These are phyloP conservation scores for Otatea glauca DNA, from an alignment of 176 grass and related monocot species.

Conservation along the genomic window DNA sequence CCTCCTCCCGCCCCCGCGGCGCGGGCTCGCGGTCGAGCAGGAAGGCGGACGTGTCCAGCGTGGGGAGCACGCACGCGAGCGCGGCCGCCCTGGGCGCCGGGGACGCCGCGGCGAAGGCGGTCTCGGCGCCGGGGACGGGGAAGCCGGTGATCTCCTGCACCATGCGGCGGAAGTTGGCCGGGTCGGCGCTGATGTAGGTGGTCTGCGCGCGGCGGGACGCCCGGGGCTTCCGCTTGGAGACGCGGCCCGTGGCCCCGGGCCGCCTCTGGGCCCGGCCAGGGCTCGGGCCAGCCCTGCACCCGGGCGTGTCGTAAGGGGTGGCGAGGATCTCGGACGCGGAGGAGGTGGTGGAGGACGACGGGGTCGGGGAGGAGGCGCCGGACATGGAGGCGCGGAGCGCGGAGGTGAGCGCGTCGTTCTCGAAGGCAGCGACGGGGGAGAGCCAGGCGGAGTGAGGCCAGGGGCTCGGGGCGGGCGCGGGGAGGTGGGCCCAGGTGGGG, in stretches of 20 bases:
- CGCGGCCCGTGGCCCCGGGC: slow-evolving; percentile 14
- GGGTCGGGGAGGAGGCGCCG: slow-evolving; percentile 5
- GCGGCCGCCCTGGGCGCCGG: background rate
- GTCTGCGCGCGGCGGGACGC: slow-evolving; percentile 44
- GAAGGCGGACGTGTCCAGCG: slow-evolving; percentile 65
- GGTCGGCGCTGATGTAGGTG: slow-evolving; percentile 57
- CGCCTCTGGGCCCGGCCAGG: background rate
- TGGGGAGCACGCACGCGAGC: slow-evolving; percentile 44
- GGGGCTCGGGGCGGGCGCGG: slow-evolving; percentile 7
- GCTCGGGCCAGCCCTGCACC: background rate
- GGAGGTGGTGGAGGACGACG: slow-evolving; percentile 44
- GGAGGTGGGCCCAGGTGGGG: slow-evolving; percentile 39
- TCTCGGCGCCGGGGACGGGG: background rate
- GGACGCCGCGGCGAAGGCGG: background rate
- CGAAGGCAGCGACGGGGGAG: slow-evolving; percentile 36
- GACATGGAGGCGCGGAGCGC: slow-evolving; percentile 43
- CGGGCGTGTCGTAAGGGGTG: background rate
- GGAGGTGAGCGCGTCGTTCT: slow-evolving; percentile 44
- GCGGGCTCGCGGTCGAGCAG: slow-evolving; percentile 21
- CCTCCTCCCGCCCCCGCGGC: background rate
- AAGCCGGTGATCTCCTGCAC: slow-evolving; percentile 64
- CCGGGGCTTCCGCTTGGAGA: slow-evolving; percentile 42
- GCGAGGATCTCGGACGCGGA: slow-evolving; percentile 45
- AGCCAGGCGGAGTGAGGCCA: background rate
- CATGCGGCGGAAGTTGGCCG: slow-evolving; percentile 58